phyloP scores from a whole-genome alignment of 345 rosid species.

The Hevea brasiliensis region DNA sequence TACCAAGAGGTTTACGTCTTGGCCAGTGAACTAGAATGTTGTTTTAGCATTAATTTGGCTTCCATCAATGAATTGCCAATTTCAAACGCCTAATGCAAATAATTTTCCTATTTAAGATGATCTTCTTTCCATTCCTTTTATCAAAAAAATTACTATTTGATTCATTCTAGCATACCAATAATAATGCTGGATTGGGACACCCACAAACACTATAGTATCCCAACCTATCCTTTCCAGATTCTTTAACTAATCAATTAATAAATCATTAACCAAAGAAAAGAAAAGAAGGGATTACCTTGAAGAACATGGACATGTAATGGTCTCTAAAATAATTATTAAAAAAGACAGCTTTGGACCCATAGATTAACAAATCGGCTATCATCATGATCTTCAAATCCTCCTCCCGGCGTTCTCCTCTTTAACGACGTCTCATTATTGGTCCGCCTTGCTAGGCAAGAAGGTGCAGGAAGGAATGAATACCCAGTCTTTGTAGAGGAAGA shows the following conservation, averaged over 20 bases:
- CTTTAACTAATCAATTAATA: not conserved
- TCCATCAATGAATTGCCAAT: constrained; percentile 15
- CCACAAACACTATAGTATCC: too few relatives aligned
- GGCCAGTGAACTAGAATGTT: not conserved
- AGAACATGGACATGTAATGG: constrained; percentile 54
- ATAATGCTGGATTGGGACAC: not conserved
- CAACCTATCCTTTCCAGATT: too few relatives aligned
- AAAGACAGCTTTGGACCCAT: constrained; percentile 43
- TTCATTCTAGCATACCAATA: not conserved
- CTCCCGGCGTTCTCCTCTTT: not conserved
- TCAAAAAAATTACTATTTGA: not conserved
- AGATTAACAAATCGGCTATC: constrained; percentile 48
- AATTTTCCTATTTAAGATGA: too few relatives aligned
- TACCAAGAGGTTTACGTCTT: not conserved
- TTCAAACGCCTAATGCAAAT: not conserved
- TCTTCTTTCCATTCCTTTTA: too few relatives aligned
- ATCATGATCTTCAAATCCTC: constrained; percentile 55
- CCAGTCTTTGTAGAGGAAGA: constrained; percentile 45
- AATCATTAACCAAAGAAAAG: not conserved
- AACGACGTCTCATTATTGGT: constrained; percentile 11
- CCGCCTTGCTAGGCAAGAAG: constrained; percentile 25
- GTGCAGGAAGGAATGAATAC: constrained; percentile 49
- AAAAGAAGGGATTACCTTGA: constrained; percentile 35
- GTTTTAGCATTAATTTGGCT: not conserved
- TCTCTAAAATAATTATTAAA: constrained; percentile 44